Base-by-base conservation (phyloP, 192 early-diverging fungal species). In the Coemansia biformis region DNA sequence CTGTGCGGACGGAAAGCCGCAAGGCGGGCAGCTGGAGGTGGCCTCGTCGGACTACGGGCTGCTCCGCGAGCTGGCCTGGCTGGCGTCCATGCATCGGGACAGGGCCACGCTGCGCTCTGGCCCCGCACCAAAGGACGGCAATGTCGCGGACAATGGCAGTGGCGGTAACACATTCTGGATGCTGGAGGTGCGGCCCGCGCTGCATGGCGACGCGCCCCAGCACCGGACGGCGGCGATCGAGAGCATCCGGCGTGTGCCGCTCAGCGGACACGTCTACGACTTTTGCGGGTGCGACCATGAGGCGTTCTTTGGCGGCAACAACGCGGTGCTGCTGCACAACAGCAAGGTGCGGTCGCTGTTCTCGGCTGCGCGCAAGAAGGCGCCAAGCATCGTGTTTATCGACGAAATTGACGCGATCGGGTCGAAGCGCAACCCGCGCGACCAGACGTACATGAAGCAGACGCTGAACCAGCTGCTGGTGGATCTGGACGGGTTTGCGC, bases 321-420 rank as follows among this genome's bases (percentile, higher is more conserved):
- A 63, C 44, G 55, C 71, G 2, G 64, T 65, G 51, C 54, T 66
- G 11, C 79, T 75, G 18, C 71, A 75, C 57, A 75, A 75, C 65
- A 73, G 76, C 54, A 69, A 68, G 38, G 55, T 78, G 23, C 62
- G 77, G 11, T 51, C 54, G 40, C 60, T 78, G 36, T 78, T 80
- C 77, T 78, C 88, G 18, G 85, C 86, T 6, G 90, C 90, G 15
- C 80, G 86, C 28, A 59, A 75, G 12, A 80, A 86, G 38, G 79
- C 90, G 8, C 90, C 90, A 12, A 85, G 85, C 60, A 92, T 91
- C 44, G 86, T 99, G 8, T 99, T 99, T 72, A 98, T 99, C 64
- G 97, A 99, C 70, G 97, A 99, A 63, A 79, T 99, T 43, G 97
- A 99, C 71, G 92, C 95, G 0, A 93, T 99, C 57, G 95, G 97